Conservation (phyloP, 106 monocot species). For the Platanthera guangdongensis region DNA sequence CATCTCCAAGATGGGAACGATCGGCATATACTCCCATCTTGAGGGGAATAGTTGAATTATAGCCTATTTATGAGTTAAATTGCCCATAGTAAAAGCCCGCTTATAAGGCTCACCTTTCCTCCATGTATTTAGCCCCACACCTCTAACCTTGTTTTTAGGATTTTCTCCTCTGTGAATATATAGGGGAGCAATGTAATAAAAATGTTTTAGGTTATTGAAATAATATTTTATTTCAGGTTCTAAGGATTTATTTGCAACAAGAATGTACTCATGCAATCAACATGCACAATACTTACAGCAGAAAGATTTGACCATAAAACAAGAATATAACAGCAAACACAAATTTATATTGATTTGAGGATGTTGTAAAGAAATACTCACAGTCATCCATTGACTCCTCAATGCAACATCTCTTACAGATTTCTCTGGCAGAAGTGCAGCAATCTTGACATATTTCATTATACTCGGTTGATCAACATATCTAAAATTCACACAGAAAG, state of each 20-base stretch:
- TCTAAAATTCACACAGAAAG: conserved; percentile 21
- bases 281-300: not conserved
- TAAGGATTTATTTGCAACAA: not conserved
- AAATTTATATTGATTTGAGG: not conserved
- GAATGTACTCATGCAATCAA: not conserved
- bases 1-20: no score
- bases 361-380: conserved; percentile 25
- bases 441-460: conserved; percentile 70
- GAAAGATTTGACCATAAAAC: not conserved
- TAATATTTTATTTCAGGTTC: no score
- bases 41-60: no score
- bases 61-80: no score
- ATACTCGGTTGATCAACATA: conserved; percentile 37
- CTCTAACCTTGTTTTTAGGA: no score
- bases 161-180: no score
- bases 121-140: no score
- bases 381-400: conserved; percentile 67
- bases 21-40: no score
- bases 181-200: no score
- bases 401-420: conserved; percentile 74
- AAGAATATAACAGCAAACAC: not conserved
- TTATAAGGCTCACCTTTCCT: no score
- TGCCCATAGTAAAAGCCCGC: no score
- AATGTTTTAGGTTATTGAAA: no score
- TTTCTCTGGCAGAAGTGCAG: conserved; percentile 46